Conservation (phyloP, 2,329 filamentous ascomycete genomes). For the Fusarium kyushuense region DNA sequence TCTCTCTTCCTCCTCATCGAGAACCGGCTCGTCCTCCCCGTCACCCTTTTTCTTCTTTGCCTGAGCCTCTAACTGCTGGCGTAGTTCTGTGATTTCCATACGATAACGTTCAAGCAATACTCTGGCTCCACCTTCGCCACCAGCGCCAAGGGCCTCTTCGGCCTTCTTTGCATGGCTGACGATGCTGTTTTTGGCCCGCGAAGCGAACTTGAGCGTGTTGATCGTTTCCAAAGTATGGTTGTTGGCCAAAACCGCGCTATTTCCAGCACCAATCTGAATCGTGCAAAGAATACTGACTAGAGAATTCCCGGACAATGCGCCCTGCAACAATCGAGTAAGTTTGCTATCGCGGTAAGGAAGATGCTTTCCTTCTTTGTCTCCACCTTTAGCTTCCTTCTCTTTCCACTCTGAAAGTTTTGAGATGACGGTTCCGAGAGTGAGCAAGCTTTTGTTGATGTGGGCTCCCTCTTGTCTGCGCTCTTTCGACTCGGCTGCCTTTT, state of each 20-base stretch:
- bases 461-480: slow-evolving; percentile 94
- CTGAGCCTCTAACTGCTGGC: slow-evolving; percentile 84
- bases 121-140: slow-evolving; percentile 86
- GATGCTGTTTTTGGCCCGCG: slow-evolving; percentile 96
- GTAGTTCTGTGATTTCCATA: slow-evolving; percentile 88
- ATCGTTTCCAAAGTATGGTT: slow-evolving; percentile 89
- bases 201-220: slow-evolving; percentile 97
- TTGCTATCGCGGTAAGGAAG: slow-evolving; percentile 98
- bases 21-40: slow-evolving; percentile 69
- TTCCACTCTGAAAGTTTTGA: slow-evolving; percentile 90
- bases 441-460: slow-evolving; percentile 97
- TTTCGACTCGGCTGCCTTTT: slow-evolving; percentile 94
- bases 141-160: slow-evolving; percentile 84
- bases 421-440: slow-evolving; percentile 96
- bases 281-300: slow-evolving; percentile 98
- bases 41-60: slow-evolving; percentile 75
- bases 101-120: slow-evolving; percentile 93
- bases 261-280: slow-evolving; percentile 85
- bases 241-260: slow-evolving; percentile 76
- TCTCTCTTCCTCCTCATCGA: slow-evolving; percentile 78
- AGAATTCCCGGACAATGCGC: slow-evolving; percentile 91
- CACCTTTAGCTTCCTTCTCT: slow-evolving; percentile 78
- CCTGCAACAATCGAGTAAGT: slow-evolving; percentile 90
- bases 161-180: slow-evolving; percentile 96
- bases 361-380: slow-evolving; percentile 89